These are phyloP conservation scores for Aspergillus nidulans DNA, from an alignment of 495 filamentous ascomycete genomes.

Conservation along the genomic window DNA sequence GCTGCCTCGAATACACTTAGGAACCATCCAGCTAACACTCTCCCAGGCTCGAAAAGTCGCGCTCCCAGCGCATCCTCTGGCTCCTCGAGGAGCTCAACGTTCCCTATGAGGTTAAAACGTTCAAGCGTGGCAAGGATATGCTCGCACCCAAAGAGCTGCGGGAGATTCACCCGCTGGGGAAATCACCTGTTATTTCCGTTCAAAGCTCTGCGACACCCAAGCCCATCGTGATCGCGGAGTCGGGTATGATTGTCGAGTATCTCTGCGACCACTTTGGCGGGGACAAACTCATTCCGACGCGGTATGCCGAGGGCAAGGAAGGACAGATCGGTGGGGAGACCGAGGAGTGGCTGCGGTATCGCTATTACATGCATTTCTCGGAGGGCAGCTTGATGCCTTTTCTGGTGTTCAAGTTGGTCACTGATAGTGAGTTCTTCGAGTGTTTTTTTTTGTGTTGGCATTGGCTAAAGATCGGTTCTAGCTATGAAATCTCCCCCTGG, in stretches of 20 bases:
- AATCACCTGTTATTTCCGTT: slow-evolving; percentile 70
- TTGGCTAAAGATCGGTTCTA: slow-evolving; percentile 19
- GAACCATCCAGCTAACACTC: neutral
- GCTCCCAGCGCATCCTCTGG: slow-evolving; percentile 83
- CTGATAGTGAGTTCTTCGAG: slow-evolving; percentile 45
- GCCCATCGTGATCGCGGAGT: slow-evolving; percentile 72
- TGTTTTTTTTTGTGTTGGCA: neutral
- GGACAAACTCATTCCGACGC: slow-evolving; percentile 55
- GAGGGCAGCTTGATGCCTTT: slow-evolving; percentile 77
- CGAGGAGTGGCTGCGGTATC: slow-evolving; percentile 70
- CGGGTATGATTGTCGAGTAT: slow-evolving; percentile 74
- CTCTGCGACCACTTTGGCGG: slow-evolving; percentile 66
- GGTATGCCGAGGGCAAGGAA: slow-evolving; percentile 49
- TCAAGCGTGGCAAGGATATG: slow-evolving; percentile 56
- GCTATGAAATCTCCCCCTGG: slow-evolving; percentile 55
- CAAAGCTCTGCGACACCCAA: slow-evolving; percentile 38
- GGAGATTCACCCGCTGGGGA: slow-evolving; percentile 78
- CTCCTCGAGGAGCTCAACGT: slow-evolving; percentile 81
- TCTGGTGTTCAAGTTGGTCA: slow-evolving; percentile 54
- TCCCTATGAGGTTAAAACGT: slow-evolving; percentile 70
- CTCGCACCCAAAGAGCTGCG: slow-evolving; percentile 69
- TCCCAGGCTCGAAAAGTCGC: slow-evolving; percentile 42
- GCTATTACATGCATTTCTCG: slow-evolving; percentile 76
- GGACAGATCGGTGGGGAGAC: slow-evolving; percentile 62
- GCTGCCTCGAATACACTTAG: neutral